A percentile compares a stretch with the other conserved stretches of the same genome.
Conservation (phyloP, 805 yeast genomes). For the Ogataea degrootiae region DNA sequence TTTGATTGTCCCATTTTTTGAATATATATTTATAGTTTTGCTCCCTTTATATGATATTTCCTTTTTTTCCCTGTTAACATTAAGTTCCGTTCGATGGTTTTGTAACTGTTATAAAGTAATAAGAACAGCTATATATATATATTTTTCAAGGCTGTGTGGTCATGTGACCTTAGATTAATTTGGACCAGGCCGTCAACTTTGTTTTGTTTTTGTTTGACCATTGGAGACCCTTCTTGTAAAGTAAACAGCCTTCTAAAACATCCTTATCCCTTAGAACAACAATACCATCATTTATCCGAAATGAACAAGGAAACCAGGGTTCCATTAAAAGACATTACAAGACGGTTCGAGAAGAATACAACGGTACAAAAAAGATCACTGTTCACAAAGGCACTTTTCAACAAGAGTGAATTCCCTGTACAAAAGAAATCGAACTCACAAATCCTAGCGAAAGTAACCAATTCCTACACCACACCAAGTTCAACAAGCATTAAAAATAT, state of each 20-base stretch:
- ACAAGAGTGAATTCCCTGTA: neutral
- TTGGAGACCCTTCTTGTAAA: too few species aligned
- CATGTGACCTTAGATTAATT: too few species aligned
- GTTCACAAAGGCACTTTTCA: constrained; percentile 2
- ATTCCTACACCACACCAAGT: neutral
- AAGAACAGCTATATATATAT: too few species aligned
- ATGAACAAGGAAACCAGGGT: constrained; percentile 1
- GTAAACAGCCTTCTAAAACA: too few species aligned
- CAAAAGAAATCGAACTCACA: neutral
- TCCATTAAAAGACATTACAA: constrained; percentile 10
- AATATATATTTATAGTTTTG: neutral
- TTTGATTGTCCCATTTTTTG: neutral
- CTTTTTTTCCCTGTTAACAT: neutral
- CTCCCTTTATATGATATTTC: neutral
- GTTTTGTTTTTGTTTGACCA: too few species aligned
- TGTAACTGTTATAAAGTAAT: too few species aligned
- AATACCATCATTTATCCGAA: neutral
- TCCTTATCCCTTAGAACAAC: too few species aligned
- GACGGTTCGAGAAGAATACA: neutral
- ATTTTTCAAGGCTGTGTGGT: neutral
- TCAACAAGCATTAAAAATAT: too few species aligned
- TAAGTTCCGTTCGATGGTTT: too few species aligned
- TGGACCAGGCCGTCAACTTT: too few species aligned
- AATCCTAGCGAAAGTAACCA: neutral
- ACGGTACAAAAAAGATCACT: neutral